A percentile compares a stretch with the other conserved stretches of the same genome.
Conservation (phyloP, 441 rosid genomes). For the Jatropha podagrica region DNA sequence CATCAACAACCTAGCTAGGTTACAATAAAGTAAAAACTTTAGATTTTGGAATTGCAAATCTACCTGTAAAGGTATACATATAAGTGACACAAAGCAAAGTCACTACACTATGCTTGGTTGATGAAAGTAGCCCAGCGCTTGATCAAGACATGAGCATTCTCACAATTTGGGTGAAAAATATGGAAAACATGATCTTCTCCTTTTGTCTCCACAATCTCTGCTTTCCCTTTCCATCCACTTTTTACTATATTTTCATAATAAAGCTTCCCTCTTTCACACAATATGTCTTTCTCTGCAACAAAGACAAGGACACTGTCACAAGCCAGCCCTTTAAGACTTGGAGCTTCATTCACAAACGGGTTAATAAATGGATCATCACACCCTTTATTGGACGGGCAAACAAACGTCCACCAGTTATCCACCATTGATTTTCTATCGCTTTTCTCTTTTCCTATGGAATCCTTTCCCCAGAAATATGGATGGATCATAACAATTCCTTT, state of each 20-base stretch:
- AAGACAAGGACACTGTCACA: constrained; percentile 44
- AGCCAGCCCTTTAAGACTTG: constrained; percentile 40
- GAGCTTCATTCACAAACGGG: constrained; percentile 53
- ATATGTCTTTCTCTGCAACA: constrained; percentile 63
- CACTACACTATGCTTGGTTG: constrained; percentile 7
- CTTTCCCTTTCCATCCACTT: constrained; percentile 54
- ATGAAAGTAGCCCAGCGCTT: constrained; percentile 48
- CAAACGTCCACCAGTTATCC: constrained; percentile 66
- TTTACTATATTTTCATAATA: constrained; percentile 51
- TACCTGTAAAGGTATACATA: neutral
- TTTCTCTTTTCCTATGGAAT: constrained; percentile 45
- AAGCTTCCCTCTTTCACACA: constrained; percentile 56
- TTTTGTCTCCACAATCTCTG: constrained; percentile 51
- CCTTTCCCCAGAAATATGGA: constrained; percentile 75
- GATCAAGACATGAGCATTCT: constrained; percentile 44
- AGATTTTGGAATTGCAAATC: neutral
- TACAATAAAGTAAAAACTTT: neutral
- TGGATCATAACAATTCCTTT: constrained; percentile 64
- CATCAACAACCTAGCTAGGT: neutral
- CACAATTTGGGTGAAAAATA: constrained; percentile 41
- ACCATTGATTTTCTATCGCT: constrained; percentile 52
- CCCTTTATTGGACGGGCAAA: constrained; percentile 61
- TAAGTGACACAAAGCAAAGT: constrained; percentile 4
- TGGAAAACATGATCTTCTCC: constrained; percentile 73
- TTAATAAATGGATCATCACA: constrained; percentile 69